phyloP scores from a whole-genome alignment of 1,139 yeast species.

The Candida freyschussii region DNA sequence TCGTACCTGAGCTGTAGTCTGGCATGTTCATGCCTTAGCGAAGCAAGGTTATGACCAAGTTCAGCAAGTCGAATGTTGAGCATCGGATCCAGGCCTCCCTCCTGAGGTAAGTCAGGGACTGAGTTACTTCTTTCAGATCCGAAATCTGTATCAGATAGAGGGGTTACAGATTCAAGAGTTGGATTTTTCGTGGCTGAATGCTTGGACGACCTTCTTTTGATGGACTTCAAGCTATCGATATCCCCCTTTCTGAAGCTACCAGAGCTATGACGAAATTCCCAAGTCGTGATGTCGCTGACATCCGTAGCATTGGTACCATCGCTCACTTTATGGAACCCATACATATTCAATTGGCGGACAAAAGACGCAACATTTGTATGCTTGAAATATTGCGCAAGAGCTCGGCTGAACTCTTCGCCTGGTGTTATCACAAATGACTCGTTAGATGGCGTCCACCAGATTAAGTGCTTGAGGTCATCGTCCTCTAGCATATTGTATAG shows the following conservation, averaged over 20 bases:
- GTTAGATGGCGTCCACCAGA: slow-evolving; percentile 46
- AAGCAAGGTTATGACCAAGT: slow-evolving; percentile 34
- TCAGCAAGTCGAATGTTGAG: slow-evolving; percentile 38
- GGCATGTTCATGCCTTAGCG: slow-evolving; percentile 36
- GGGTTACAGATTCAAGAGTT: slow-evolving; percentile 2
- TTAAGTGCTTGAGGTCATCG: slow-evolving; percentile 41
- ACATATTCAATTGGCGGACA: slow-evolving; percentile 74
- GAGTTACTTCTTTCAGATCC: slow-evolving; percentile 22
- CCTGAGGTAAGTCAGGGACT: slow-evolving; percentile 8
- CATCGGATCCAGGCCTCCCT: slow-evolving; percentile 16
- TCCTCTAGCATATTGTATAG: slow-evolving; percentile 62
- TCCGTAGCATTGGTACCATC: slow-evolving; percentile 26
- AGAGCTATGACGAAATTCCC: slow-evolving; percentile 73
- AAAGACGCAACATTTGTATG: slow-evolving; percentile 79
- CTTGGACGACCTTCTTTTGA: slow-evolving; percentile 61
- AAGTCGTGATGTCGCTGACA: slow-evolving; percentile 30
- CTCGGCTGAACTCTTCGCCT: slow-evolving; percentile 57
- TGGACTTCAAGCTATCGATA: slow-evolving; percentile 48
- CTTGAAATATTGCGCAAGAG: slow-evolving; percentile 60
- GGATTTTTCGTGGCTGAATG: slow-evolving; percentile 30
- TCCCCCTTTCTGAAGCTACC: slow-evolving; percentile 65
- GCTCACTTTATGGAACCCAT: slow-evolving; percentile 66
- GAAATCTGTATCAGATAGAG: slow-evolving; percentile 20
- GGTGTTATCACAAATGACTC: slow-evolving; percentile 40
- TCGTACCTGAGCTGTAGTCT: slow-evolving; percentile 42